These are phyloP conservation scores for Pilasporangium apinafurcum DNA, from an alignment of 352 stramenopile species.

Conservation along the genomic window DNA sequence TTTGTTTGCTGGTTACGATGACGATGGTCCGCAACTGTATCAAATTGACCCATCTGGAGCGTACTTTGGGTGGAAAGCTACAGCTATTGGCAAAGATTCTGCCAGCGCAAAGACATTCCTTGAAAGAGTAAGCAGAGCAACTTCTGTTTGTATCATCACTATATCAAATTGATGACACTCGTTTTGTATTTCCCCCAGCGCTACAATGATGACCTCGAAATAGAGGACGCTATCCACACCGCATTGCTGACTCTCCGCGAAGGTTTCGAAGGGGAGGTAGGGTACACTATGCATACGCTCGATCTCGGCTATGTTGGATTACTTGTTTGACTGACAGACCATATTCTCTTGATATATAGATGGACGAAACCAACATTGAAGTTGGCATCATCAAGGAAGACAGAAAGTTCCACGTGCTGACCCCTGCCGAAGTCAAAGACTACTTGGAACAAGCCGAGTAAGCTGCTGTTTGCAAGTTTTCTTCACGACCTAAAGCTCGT, in stretches of 20 bases:
- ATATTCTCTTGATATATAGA: conserved; percentile 58
- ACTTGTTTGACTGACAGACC: conserved; percentile 1
- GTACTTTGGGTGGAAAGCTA: conserved; percentile 99
- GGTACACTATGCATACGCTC: not conserved
- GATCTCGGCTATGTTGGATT: not conserved
- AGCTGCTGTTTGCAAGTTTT: conserved; percentile 5
- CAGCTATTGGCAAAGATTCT: conserved; percentile 97
- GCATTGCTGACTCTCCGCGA: conserved; percentile 98
- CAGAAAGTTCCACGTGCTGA: conserved; percentile 97
- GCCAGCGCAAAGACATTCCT: conserved; percentile 99
- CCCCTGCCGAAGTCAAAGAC: conserved; percentile 97
- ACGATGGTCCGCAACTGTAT: conserved; percentile 97
- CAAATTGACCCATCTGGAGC: conserved; percentile 97
- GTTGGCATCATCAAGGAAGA: conserved; percentile 96
- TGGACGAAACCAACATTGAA: conserved; percentile 98
- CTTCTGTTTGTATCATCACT: not conserved
- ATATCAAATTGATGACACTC: not conserved
- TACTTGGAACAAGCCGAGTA: conserved; percentile 99
- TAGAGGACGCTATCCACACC: conserved; percentile 99
- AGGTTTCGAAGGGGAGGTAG: conserved; percentile 94
- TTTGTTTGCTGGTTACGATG: conserved; percentile 97
- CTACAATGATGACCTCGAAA: conserved; percentile 97
- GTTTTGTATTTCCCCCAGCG: conserved; percentile 25
- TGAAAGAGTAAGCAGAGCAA: conserved; percentile 89
- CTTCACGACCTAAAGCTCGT: too few relatives aligned